Evolutionary conservation across 2,329 filamentous ascomycete genomes (phyloP), one percentile per base, ranked within the genome.

Genomic region (Alternaria triticimaculans): DNA sequence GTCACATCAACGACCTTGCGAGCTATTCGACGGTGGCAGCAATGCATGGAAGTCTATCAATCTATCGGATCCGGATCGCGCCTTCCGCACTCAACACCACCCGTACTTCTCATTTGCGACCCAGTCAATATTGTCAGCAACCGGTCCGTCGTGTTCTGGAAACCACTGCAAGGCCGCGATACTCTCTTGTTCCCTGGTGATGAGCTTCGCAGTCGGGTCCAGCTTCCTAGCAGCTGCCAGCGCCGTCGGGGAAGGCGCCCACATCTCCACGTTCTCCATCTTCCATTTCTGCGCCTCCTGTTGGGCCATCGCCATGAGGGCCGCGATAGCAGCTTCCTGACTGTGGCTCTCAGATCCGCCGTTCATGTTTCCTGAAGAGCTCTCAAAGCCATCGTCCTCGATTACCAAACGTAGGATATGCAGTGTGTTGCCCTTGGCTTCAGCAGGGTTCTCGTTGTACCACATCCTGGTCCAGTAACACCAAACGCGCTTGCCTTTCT

Each of bases 91-190:
- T 76, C 76, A 94, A 76, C 90, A 93, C 92, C 92, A 95, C 1
- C 84, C 90, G 80, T 87, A 94, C 81, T 93, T 94, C 80, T 94
- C 91, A 73, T 92, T 93, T 12, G 84, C 87, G 55, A 93, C 80
- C 92, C 92, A 95, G 54, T 92, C 88, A 6, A 93, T 80, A 23
- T 86, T 82, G 6, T 84, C 82, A 1, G 78, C 82, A 2, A 79
- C 70, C 6, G 81, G 73, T 5, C 84, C 86, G 12, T 78, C 78
- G 10, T 82, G 81, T 2, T 69, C 59, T 2, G 72, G 75, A 72
- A 91, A 90, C 91, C 90, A 94, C 80, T 86, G 88, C 78, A 94
- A 75, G 71, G 90, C 91, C 1, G 90, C 83, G 63, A 95, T 91
- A 76, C 90, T 92, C 57, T 90, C 86, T 54, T 80, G 81, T 58